Evolutionary conservation across 83 land plant genomes (phyloP), one percentile per base, ranked within the genome.

Genomic region (Picea abies): DNA sequence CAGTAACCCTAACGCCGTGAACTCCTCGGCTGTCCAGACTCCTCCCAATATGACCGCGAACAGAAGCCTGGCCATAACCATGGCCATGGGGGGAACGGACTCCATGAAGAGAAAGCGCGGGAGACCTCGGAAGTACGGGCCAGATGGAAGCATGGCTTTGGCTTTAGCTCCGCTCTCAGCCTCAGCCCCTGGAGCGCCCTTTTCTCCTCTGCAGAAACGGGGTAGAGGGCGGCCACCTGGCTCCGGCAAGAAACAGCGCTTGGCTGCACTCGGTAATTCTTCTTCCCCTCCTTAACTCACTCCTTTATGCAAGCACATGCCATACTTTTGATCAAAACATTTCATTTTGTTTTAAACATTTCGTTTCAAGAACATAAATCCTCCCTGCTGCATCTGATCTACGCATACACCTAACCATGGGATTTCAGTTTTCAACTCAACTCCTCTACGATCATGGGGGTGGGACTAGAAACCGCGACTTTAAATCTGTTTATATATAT

Each of bases 161-260:
- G 93, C 86, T 56, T 65, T 89, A 66, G 76, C 93, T 66, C 84
- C 89, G 9, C 64, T 87, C 12, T 39, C 87, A 19, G n/a, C 17
- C 84, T 10, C 60, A 84, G 62, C 82, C 80, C 82, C 88, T 69
- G 80, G 16, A 83, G 64, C 16, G 4, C 60, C 60, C 60, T 56
- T 56, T 56, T 56, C 89, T 9, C 76, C 90, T 14, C 63, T 80
- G 79, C 86, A 87, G 82, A 92, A 85, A 47, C 84, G 89, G 78
- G 81, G 82, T 15, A 81, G 93, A 79, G 96, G 96, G 20, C 86
- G 96, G 73, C 96, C 96, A 6, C 96, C 92, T 73, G 96, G 96
- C 25, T 84, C 92, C 60, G 96, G 96, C 69, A 84, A 81, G 82
- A 91, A 91, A 81, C 92, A 90, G 68, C 90, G 82, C 49, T 77